Conservation (phyloP, 129 eudicot genomes). For the Kitagawia praeruptora region DNA sequence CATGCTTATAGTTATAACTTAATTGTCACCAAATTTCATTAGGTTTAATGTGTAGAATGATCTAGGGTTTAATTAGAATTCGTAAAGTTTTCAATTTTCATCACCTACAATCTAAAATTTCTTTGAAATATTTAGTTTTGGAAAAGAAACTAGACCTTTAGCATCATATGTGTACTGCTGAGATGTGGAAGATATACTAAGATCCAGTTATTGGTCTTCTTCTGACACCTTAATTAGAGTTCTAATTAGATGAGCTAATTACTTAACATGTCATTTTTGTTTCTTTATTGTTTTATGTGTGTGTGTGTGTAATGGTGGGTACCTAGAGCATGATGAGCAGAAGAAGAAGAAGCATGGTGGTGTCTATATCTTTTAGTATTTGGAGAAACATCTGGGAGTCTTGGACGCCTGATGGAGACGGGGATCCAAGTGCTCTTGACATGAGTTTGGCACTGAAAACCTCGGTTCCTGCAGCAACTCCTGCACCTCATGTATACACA, state of each 20-base stretch:
- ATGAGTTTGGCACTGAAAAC: slow-evolving; percentile 71
- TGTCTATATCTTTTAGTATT: slow-evolving; percentile 32
- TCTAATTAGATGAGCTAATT: too few species aligned
- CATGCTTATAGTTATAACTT: not conserved
- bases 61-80: not conserved
- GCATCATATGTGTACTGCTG: too few species aligned
- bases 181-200: too few species aligned
- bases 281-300: not conserved
- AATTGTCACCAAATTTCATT: not conserved
- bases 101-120: not conserved
- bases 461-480: slow-evolving; percentile 73
- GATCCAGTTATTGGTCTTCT: too few species aligned
- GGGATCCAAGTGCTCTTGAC: slow-evolving; percentile 92
- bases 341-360: slow-evolving; percentile 2
- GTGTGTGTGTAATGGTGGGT: not conserved
- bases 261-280: too few species aligned
- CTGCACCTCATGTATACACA: slow-evolving; percentile 63
- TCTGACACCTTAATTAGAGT: too few species aligned
- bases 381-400: slow-evolving; percentile 18
- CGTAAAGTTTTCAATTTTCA: not conserved
- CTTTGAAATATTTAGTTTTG: too few species aligned
- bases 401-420: slow-evolving; percentile 39
- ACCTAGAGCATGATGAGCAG: not conserved
- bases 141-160: not conserved
- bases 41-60: not conserved